Base-by-base conservation (phyloP, 768 basidiomycete genomes). In the Phallus indusiatus region DNA sequence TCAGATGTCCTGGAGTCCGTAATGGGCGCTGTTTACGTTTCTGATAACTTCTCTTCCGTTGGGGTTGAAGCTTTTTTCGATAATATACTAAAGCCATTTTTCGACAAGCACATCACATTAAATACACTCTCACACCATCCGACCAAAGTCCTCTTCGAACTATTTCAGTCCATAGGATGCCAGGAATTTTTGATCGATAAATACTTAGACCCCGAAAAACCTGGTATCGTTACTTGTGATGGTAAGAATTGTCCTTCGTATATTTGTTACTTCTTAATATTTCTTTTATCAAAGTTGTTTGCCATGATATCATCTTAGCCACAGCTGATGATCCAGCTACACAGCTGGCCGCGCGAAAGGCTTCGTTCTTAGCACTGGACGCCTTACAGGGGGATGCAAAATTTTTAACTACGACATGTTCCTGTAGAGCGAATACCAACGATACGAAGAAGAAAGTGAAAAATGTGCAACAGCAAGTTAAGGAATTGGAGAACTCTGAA, bases 1-100 rank as follows among this genome's bases (percentile, higher is more conserved):
- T 87, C 88, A 8, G 89, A 92, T 68, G 76, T 91, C 24, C 77
- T 93, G 20, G 90, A 94, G 70, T 84, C 90, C 1, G 75, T 88
- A 46, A 74, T 90, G 36, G 91, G 89, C 9, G 90, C 88, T 10
- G 72, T 90, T 53, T 89, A 85, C 70, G 79, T 93, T 62, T 87
- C 84, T 20, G 89, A 91, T 67, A 75, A 79, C 56, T 88, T 84
- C 70, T 78, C 81, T 17, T 78, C 78, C 22, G 71, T 73, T 54
- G 86, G 87, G 4, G 77, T 78, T 22, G 79, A 86, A 65, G 72
- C 72, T 0, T 75, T 93, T 64, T 93, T 87, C 71, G 77, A 83
- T 58, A 79, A 76, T 54, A 72, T 86, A 51, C 73, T 91, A 56
- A 77, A 81, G 69, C 90, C 90, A 5, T 94, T 93, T 69, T 89